These are phyloP conservation scores for Gastrolobium villosum DNA, from an alignment of 306 rosid genomes.

Conservation along the genomic window DNA sequence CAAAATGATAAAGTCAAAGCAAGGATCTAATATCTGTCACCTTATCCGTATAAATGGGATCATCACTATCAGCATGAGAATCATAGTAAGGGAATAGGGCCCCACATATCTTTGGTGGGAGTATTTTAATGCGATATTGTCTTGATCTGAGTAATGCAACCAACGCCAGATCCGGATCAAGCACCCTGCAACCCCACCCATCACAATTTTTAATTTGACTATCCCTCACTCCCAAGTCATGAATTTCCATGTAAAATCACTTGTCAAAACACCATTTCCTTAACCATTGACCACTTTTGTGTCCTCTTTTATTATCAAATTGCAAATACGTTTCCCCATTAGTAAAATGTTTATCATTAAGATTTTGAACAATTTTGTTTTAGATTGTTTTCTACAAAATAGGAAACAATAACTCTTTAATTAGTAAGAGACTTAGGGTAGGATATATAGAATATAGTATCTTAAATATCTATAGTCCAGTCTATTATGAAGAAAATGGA, in stretches of 20 bases:
- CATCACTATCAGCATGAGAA: not conserved
- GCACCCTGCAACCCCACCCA: constrained; percentile 36
- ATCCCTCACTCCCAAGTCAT: not conserved
- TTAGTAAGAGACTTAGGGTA: not conserved
- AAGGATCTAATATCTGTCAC: constrained; percentile 28
- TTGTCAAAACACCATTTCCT: not conserved
- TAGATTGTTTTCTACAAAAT: not conserved
- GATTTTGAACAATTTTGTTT: not conserved
- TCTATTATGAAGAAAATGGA: not conserved
- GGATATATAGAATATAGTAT: not conserved
- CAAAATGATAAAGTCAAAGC: constrained; percentile 17
- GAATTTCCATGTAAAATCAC: not conserved
- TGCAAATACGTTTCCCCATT: not conserved
- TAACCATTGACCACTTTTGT: not conserved
- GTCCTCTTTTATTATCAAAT: not conserved
- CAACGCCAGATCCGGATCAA: constrained; percentile 53
- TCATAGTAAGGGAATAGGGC: not conserved
- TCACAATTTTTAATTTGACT: constrained; percentile 8
- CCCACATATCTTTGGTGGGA: constrained; percentile 35
- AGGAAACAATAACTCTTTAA: not conserved
- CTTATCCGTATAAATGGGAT: constrained; percentile 38
- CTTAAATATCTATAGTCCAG: not conserved
- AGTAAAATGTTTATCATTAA: constrained; percentile 7
- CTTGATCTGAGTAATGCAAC: constrained; percentile 34
- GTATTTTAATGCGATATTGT: constrained; percentile 42